Evolutionary conservation across 257 asterid species (phyloP).

Genomic region (Ilex asprella): DNA sequence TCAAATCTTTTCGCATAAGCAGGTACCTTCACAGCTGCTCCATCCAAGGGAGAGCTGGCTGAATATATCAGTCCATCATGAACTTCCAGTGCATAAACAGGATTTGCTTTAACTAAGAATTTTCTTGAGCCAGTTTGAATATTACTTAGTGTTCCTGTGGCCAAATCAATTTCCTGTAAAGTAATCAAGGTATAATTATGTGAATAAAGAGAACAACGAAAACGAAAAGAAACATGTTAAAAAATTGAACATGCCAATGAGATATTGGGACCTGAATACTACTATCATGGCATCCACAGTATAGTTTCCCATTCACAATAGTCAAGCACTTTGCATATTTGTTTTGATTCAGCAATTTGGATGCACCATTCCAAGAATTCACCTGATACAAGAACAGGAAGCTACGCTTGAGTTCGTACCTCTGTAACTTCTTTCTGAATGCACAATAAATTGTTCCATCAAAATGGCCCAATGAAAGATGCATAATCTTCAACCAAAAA

Average conservation of each 20-base stretch:
- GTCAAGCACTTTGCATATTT: constrained; percentile 58
- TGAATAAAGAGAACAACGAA: too few relatives aligned
- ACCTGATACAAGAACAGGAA: constrained; percentile 29
- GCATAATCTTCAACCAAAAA: too few relatives aligned
- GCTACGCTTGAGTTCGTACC: not conserved
- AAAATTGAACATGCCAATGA: not conserved
- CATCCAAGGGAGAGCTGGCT: constrained; percentile 58
- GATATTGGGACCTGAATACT: constrained; percentile 73
- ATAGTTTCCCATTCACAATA: constrained; percentile 57
- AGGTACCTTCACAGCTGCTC: constrained; percentile 64
- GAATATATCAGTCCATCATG: constrained; percentile 58
- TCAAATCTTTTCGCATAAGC: not conserved
- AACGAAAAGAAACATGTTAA: too few relatives aligned
- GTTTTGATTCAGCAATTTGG: constrained; percentile 48
- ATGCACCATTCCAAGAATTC: constrained; percentile 63
- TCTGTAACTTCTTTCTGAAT: not conserved
- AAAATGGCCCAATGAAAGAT: too few relatives aligned
- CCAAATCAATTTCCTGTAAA: constrained; percentile 70
- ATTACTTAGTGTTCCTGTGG: constrained; percentile 49
- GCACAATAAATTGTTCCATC: too few relatives aligned
- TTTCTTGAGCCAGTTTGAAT: constrained; percentile 71
- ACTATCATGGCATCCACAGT: constrained; percentile 72
- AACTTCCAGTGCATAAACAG: constrained; percentile 55
- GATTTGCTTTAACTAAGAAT: constrained; percentile 54
- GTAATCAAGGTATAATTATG: not conserved